These are phyloP conservation scores for Salvia splendens DNA, from an alignment of 257 asterid genomes.

Conservation along the genomic window DNA sequence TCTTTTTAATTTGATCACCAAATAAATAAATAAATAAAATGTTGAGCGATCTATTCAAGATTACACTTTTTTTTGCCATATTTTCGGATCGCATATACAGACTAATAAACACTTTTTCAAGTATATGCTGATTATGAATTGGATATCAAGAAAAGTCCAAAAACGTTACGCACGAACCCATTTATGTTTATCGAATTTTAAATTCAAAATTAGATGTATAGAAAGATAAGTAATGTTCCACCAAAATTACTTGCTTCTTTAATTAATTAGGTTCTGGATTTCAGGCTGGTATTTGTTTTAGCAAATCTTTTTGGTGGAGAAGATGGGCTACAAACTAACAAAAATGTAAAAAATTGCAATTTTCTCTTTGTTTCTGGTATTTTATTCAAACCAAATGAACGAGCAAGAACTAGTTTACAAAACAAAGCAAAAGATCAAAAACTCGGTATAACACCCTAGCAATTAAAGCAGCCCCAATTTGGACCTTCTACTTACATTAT, in stretches of 20 bases:
- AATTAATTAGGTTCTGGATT: slow-evolving; percentile 2
- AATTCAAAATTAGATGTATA: not conserved
- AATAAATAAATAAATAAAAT: not conserved
- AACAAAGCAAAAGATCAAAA: too few species aligned
- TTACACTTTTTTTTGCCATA: slow-evolving; percentile 25
- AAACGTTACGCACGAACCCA: slow-evolving; percentile 11
- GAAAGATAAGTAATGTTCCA: not conserved
- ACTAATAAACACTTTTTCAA: not conserved
- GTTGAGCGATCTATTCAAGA: slow-evolving; percentile 14
- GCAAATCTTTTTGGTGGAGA: slow-evolving; percentile 10
- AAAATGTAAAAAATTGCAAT: too few species aligned
- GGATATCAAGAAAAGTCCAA: slow-evolving; percentile 29
- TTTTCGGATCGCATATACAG: slow-evolving; percentile 26
- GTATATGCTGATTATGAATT: slow-evolving; percentile 28
- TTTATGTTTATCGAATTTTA: not conserved
- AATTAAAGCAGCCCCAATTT: too few species aligned
- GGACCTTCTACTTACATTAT: not conserved
- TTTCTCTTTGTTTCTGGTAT: too few species aligned
- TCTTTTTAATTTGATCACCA: not conserved
- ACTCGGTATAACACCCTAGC: too few species aligned
- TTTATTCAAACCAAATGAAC: too few species aligned
- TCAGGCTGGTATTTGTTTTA: not conserved
- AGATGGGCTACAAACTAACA: not conserved
- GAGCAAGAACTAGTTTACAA: too few species aligned
- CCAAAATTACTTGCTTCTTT: not conserved